Evolutionary conservation across 140 eudicot genomes (phyloP).

Genomic region (Ambrosia hybrid): DNA sequence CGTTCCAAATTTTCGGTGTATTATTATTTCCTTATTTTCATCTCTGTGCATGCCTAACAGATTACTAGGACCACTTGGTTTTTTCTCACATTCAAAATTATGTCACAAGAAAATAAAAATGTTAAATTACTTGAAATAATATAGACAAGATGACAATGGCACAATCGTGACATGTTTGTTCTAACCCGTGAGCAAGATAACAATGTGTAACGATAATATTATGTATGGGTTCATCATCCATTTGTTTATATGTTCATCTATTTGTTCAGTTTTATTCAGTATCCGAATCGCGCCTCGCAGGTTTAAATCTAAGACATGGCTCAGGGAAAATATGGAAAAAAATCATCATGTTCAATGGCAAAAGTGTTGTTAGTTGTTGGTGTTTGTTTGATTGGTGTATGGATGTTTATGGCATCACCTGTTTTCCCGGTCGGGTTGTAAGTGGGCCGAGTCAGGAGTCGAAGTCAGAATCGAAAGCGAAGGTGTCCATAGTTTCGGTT

Average conservation of each 20-base stretch:
- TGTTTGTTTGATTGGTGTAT: conserved; percentile 42
- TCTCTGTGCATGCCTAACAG: background rate
- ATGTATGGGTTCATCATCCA: background rate
- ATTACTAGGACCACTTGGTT: conserved; percentile 14
- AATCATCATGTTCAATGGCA: conserved; percentile 41
- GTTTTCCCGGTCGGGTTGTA: conserved; percentile 14
- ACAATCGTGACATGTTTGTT: conserved; percentile 17
- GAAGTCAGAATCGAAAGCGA: conserved; percentile 12
- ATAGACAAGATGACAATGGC: conserved; percentile 10
- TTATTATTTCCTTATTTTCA: background rate
- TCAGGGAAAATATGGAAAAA: conserved; percentile 42
- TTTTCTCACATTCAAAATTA: background rate
- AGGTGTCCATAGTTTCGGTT: conserved; percentile 23
- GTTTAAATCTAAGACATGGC: conserved; percentile 34
- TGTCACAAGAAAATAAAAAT: background rate
- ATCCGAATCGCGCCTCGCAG: conserved; percentile 13
- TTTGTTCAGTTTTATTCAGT: background rate
- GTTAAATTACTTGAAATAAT: background rate
- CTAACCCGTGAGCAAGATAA: background rate
- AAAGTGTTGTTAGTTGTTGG: conserved; percentile 31
- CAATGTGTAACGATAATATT: background rate
- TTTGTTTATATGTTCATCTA: background rate
- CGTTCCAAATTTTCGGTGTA: background rate
- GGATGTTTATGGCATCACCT: conserved; percentile 42
- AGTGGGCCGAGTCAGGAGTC: conserved; percentile 20